Percentiles rank a stretch among this genome's conserved stretches.
Evolutionary conservation across 169 alveolate species (phyloP).

Genomic region (Theileria equi): DNA sequence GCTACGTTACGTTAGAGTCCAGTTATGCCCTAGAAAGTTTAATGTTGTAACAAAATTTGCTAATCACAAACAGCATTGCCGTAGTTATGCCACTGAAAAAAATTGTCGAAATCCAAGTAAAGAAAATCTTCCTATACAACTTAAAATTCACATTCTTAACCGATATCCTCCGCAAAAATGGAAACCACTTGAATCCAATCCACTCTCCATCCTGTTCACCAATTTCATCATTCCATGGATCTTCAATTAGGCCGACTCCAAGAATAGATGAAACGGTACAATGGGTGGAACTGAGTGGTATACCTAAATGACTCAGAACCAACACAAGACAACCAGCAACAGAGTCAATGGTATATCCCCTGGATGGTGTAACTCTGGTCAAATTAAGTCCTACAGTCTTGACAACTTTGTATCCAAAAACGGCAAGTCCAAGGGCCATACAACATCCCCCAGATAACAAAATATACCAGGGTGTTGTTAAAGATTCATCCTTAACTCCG

Average conservation of each 20-base stretch:
- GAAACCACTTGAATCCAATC: too few species aligned
- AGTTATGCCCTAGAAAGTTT: neutral
- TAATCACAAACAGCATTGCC: constrained; percentile 2
- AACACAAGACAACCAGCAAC: constrained; percentile 78
- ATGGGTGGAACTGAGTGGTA: constrained; percentile 85
- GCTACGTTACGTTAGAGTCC: too few species aligned
- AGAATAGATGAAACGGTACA: constrained; percentile 80
- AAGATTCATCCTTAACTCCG: constrained; percentile 40
- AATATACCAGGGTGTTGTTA: constrained; percentile 78
- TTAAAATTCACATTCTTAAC: constrained; percentile 46
- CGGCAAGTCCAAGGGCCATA: constrained; percentile 79
- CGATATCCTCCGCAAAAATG: constrained; percentile 53
- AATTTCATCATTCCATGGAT: too few species aligned
- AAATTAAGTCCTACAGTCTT: constrained; percentile 76
- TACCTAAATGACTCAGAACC: constrained; percentile 74
- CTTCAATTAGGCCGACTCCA: constrained; percentile 81
- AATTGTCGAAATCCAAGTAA: constrained; percentile 62
- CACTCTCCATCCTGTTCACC: too few species aligned
- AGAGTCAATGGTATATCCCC: constrained; percentile 80
- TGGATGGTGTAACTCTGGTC: constrained; percentile 79
- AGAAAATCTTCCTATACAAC: constrained; percentile 55
- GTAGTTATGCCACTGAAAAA: constrained; percentile 48
- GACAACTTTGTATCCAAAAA: constrained; percentile 79
- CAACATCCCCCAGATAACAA: constrained; percentile 76
- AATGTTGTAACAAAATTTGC: neutral